Evolutionary conservation across 768 basidiomycete genomes (phyloP), one percentile per base, ranked within the genome.

Genomic region (Rhodotorula sphaerocarpa): DNA sequence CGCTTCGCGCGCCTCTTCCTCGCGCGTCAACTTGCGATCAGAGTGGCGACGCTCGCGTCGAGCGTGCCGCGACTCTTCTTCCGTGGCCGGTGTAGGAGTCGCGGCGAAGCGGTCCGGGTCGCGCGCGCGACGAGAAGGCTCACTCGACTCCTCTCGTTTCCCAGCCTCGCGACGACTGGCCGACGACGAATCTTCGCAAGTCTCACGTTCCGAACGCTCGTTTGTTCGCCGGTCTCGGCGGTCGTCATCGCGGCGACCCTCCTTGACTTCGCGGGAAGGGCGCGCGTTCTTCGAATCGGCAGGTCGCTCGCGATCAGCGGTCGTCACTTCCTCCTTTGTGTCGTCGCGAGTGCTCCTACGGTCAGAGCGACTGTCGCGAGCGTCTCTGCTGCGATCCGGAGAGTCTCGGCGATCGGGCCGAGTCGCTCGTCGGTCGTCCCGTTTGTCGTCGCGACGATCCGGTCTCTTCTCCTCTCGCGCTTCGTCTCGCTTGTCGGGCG

Each of bases 401-500:
- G 42, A 23, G n/a, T 23, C 20, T 6, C 42, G 20, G 10, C 44
- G 44, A 45, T 12, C 4, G 25, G 27, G 9, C 27, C 28, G 3
- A 9, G 18, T 28, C 48, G 48, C 6, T 33, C 48, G 27, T 47
- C 48, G 31, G 28, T 28, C 20, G 10, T 33, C 28, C 20, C 48
- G 48, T 4, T 50, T 30, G 18, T 23, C 20, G 18, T 50, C 48
- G 28, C 46, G 46, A 9, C 16, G n/a, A 20, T 47, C 46, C 7
- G 31, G 48, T 3, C 34, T 33, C 31, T 25, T 20, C 48, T 50
- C 48, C 51, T 33, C 18, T 57, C 63, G 5, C 43, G 48, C 10
- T 34, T 68, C 16, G 31, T 66, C 25, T 55, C 69, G n/a, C 48
- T 66, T n/a, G n/a, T n/a, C n/a, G n/a, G n/a, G n/a, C n/a, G n/a